Base-by-base conservation (phyloP, 805 yeast species). In the Saccharomycopsis guyanensis region DNA sequence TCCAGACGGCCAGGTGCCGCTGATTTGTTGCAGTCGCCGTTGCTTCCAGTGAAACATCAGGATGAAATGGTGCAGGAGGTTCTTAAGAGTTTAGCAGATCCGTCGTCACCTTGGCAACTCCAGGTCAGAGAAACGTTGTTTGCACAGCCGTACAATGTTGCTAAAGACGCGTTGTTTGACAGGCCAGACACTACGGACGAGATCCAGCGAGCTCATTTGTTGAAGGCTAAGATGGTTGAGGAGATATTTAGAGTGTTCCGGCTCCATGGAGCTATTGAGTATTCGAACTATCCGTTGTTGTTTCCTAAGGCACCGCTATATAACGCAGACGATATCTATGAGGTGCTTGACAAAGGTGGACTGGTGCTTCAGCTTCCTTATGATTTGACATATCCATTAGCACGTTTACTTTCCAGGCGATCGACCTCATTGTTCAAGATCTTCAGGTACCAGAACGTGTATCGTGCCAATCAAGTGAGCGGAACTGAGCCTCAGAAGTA, bases 41-140 rank as follows among this genome's bases (percentile, higher is more conserved):
- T 81, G 60, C 66, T 93, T 19, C 96, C 97, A 0, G 85, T 86
- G 0, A 87, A 86, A 4, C 91, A 87, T 53, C 94, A 88, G 56
- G 97, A 93, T 58, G 86, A 85, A 57, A 75, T 87, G 8, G 84
- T 93, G 49, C 83, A 86, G 57, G 95, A 88, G 57, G 96, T 96
- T 0, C 68, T 93, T 53, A 78, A 80, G 53, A 85, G 88, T 24
- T 64, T 93, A 48, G 83, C 95, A 0, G 89, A 88, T 60, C 91
- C 96, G 0, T 79, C 93, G 0, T 86, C 96, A 0, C 89, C 95
- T 1, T 88, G 96, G 94, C 93, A 89, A 54, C 86, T 80, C 53
- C 95, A 88, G 60, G 96, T 93, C 0, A 74, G 96, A 57, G 84
- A 82, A 45, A 83, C 93, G 0, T 65, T 93, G 31, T 93, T 93